Conservation (phyloP, 2,329 filamentous ascomycete species). For the Aspergillus jensenii region DNA sequence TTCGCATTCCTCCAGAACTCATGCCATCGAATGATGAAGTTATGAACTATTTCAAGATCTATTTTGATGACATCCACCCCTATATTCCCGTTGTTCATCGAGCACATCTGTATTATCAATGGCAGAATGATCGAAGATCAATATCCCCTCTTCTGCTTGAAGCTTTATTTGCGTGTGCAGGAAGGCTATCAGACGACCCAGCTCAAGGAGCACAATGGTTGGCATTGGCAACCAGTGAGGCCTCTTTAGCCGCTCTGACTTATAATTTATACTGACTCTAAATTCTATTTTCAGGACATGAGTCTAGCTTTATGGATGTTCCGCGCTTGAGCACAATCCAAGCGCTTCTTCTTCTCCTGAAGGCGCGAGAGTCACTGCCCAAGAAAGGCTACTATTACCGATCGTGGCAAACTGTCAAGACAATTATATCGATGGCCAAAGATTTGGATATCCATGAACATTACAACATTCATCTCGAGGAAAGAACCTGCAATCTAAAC, state of each 20-base stretch:
- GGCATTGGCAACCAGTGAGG: constrained; percentile 79
- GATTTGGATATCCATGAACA: constrained; percentile 89
- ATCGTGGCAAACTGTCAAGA: constrained; percentile 94
- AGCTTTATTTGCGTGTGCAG: constrained; percentile 86
- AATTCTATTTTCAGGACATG: constrained; percentile 63
- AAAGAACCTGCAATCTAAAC: constrained; percentile 66
- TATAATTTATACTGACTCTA: constrained; percentile 15
- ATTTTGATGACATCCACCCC: constrained; percentile 86
- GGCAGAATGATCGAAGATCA: constrained; percentile 76
- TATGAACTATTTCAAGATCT: constrained; percentile 83
- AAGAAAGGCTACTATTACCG: constrained; percentile 95
- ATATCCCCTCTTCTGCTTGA: constrained; percentile 89
- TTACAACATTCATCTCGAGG: constrained; percentile 72
- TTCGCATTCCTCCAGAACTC: constrained; percentile 85
- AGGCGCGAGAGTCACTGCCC: constrained; percentile 86
- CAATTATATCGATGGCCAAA: constrained; percentile 88
- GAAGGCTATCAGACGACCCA: constrained; percentile 78
- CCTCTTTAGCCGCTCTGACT: not conserved
- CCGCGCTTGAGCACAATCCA: constrained; percentile 89
- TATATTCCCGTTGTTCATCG: constrained; percentile 90
- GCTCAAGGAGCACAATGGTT: constrained; percentile 90
- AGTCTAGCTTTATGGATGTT: constrained; percentile 90
- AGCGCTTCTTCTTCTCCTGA: constrained; percentile 80
- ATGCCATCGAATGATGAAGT: constrained; percentile 87
- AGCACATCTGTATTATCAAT: constrained; percentile 80